phyloP scores from a whole-genome alignment of 1,284 basidiomycete genomes.

The Paramarasmius palmivorus region DNA sequence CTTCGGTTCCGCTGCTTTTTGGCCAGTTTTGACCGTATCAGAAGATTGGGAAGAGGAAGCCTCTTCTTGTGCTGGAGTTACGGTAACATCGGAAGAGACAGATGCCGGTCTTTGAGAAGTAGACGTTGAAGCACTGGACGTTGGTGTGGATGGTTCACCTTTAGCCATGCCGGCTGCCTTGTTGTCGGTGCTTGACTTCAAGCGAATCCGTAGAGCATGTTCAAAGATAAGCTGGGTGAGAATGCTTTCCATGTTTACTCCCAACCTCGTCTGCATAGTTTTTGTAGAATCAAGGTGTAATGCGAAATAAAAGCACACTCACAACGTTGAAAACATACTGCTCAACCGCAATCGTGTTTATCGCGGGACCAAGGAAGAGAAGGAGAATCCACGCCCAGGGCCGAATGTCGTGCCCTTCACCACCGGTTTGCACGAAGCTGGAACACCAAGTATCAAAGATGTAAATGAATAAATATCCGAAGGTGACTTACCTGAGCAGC shows the following conservation, averaged over 20 bases:
- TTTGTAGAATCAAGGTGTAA: neutral
- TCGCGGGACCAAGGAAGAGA: slow-evolving; percentile 33
- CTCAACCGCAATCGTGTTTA: slow-evolving; percentile 35
- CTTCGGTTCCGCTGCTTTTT: neutral
- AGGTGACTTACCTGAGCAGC: slow-evolving; percentile 16
- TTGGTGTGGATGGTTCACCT: neutral
- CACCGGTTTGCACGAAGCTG: slow-evolving; percentile 45
- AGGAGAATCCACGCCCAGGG: slow-evolving; percentile 48
- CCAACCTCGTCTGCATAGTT: slow-evolving; percentile 34
- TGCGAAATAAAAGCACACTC: slow-evolving; percentile 19
- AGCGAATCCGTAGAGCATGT: slow-evolving; percentile 66
- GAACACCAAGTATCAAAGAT: neutral
- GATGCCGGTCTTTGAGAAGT: slow-evolving; percentile 3
- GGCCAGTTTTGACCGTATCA: neutral
- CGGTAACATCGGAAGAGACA: no score
- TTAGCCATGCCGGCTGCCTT: neutral
- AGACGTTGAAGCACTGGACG: neutral
- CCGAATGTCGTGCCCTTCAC: slow-evolving; percentile 32
- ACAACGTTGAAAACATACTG: slow-evolving; percentile 52
- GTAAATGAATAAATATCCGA: neutral
- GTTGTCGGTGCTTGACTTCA: slow-evolving; percentile 47
- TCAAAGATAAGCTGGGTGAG: slow-evolving; percentile 73
- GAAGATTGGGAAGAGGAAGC: no score
- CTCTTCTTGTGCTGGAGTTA: no score
- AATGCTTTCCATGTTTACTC: slow-evolving; percentile 59